These are phyloP conservation scores for Kalmusia sp. DNA, from an alignment of 2,329 filamentous ascomycete species.

Conservation along the genomic window DNA sequence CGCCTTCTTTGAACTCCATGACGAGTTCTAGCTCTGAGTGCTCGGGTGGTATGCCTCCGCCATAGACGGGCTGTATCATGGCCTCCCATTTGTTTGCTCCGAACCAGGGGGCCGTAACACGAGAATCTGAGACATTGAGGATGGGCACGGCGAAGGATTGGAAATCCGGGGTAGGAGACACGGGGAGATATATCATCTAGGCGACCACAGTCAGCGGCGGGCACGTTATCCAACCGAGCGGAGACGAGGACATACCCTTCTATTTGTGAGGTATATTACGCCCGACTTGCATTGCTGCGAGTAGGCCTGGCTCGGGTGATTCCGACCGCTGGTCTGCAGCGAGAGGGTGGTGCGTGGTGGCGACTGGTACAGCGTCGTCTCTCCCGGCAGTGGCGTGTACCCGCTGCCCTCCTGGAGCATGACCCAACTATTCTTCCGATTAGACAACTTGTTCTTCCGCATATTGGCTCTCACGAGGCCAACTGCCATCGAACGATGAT, in stretches of 20 bases:
- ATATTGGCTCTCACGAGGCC: conserved; percentile 15
- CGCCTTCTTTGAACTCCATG: conserved; percentile 91
- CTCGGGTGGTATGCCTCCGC: conserved; percentile 80
- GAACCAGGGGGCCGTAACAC: conserved; percentile 88
- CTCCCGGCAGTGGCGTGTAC: conserved; percentile 84
- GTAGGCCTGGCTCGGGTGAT: conserved; percentile 68
- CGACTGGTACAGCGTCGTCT: conserved; percentile 81
- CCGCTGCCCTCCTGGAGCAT: conserved; percentile 79
- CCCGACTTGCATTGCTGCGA: conserved; percentile 77
- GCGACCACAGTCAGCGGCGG: conserved; percentile 5
- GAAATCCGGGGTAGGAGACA: conserved; percentile 70
- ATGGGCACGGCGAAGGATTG: conserved; percentile 91
- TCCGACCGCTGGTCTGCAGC: conserved; percentile 73
- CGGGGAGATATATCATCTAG: conserved; percentile 87
- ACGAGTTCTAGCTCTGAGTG: conserved; percentile 79
- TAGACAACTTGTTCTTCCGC: conserved; percentile 38
- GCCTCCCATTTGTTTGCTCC: conserved; percentile 91
- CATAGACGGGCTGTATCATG: conserved; percentile 78
- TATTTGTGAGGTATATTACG: conserved; percentile 81
- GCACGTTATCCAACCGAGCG: not conserved
- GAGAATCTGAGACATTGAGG: conserved; percentile 84
- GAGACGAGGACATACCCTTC: conserved; percentile 67
- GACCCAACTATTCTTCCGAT: conserved; percentile 73
- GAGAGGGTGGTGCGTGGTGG: conserved; percentile 79
- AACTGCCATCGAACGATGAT: conserved; percentile 9